Evolutionary conservation across 106 monocot species (phyloP).

Genomic region (Allium fistulosum): DNA sequence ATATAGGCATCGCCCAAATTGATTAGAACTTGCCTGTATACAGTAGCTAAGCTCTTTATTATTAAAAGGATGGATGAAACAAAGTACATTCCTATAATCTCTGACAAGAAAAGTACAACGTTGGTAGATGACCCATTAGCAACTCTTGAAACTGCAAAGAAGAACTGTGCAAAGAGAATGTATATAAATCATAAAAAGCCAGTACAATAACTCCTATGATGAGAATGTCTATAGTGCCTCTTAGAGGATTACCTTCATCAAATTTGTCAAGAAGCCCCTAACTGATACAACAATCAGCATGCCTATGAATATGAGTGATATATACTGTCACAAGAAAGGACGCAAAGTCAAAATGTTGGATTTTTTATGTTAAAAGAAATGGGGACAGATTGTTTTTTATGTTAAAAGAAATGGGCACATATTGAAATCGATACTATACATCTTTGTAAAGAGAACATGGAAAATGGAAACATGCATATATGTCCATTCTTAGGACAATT

Average conservation of each 20-base stretch:
- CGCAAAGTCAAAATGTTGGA: background rate
- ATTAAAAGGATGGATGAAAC: slow-evolving; percentile 93
- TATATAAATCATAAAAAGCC: background rate
- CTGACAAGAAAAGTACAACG: slow-evolving; percentile 93
- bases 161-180: slow-evolving; percentile 64
- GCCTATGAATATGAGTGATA: slow-evolving; percentile 93
- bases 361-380: too few species aligned
- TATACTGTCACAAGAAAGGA: slow-evolving; percentile 44
- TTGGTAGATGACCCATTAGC: slow-evolving; percentile 91
- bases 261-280: slow-evolving; percentile 83
- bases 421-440: background rate
- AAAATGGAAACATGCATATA: background rate
- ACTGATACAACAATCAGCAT: slow-evolving; percentile 96
- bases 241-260: slow-evolving; percentile 84
- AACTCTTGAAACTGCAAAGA: slow-evolving; percentile 95
- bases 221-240: background rate
- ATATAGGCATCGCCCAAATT: background rate
- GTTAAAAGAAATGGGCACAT: background rate
- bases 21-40: slow-evolving; percentile 64
- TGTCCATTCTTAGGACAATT: background rate
- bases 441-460: background rate
- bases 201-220: background rate
- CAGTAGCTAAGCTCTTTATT: slow-evolving; percentile 88
- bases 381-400: too few species aligned
- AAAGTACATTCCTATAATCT: slow-evolving; percentile 99